Percentiles rank a stretch among this genome's conserved stretches.
phyloP scores from a whole-genome alignment of 164 flowering plant species.

The Tinospora cordifolia region DNA sequence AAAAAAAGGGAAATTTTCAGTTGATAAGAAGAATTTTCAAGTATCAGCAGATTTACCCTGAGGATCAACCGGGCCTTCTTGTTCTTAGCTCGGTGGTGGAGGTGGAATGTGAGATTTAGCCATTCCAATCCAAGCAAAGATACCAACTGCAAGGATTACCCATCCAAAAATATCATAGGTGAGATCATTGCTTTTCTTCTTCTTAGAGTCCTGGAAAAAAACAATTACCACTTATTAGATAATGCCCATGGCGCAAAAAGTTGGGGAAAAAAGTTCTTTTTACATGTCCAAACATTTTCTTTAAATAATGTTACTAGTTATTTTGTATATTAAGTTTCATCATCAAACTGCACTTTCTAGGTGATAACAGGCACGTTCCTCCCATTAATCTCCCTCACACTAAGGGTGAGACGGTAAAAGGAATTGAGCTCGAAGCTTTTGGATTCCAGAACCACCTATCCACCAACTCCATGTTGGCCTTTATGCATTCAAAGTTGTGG shows the following conservation, averaged over 20 bases:
- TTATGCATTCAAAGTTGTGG: too few species aligned
- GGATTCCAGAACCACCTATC: too few species aligned
- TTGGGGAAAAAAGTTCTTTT: neutral
- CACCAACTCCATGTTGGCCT: too few species aligned
- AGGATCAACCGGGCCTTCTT: neutral
- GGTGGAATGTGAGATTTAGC: constrained; percentile 60
- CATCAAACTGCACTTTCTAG: too few species aligned
- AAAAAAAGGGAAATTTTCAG: neutral
- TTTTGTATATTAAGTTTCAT: too few species aligned
- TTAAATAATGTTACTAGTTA: too few species aligned
- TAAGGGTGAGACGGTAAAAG: too few species aligned
- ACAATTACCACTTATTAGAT: neutral
- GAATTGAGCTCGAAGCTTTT: too few species aligned
- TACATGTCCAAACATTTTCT: neutral
- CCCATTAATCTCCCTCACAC: too few species aligned
- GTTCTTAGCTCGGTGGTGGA: constrained; percentile 34
- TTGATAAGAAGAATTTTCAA: neutral
- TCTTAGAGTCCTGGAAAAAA: constrained; percentile 37
- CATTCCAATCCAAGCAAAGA: constrained; percentile 67
- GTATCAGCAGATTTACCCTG: neutral
- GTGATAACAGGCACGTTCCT: too few species aligned
- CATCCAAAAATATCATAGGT: constrained; percentile 69
- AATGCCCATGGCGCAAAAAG: neutral
- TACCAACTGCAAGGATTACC: constrained; percentile 67
- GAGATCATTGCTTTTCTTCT: constrained; percentile 51